phyloP scores from a whole-genome alignment of 1,284 basidiomycete species.

The Microbotryum intermedium region DNA sequence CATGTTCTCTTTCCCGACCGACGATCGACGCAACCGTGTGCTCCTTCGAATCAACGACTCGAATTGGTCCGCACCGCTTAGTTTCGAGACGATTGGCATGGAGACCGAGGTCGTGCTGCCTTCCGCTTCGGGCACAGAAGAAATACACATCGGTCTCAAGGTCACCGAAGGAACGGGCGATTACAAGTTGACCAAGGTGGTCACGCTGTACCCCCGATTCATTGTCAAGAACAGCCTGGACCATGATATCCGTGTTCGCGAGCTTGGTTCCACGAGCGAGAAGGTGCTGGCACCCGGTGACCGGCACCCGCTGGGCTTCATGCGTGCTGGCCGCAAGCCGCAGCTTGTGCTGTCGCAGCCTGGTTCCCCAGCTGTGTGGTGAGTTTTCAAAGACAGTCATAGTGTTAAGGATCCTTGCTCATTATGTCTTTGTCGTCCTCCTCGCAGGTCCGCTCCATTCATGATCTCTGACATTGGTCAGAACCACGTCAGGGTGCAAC shows the following conservation, averaged over 20 bases:
- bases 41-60: slow-evolving; percentile 79
- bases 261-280: slow-evolving; percentile 56
- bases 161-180: slow-evolving; percentile 91
- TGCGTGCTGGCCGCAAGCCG: slow-evolving; percentile 53
- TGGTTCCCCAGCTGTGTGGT: slow-evolving; percentile 74
- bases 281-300: slow-evolving; percentile 50
- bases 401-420: background rate
- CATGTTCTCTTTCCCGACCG: slow-evolving; percentile 73
- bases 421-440: background rate
- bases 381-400: slow-evolving; percentile 29
- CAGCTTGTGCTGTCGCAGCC: slow-evolving; percentile 73
- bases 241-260: slow-evolving; percentile 67
- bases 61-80: slow-evolving; percentile 78
- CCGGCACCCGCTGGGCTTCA: slow-evolving; percentile 59
- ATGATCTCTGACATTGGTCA: slow-evolving; percentile 85
- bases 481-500: slow-evolving; percentile 63
- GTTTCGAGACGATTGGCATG: slow-evolving; percentile 83
- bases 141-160: slow-evolving; percentile 80
- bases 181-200: slow-evolving; percentile 92
- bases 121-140: slow-evolving; percentile 59
- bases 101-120: slow-evolving; percentile 75
- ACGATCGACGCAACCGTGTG: slow-evolving; percentile 73
- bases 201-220: slow-evolving; percentile 86
- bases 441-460: slow-evolving; percentile 75
- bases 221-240: slow-evolving; percentile 74